Conservation (phyloP, 495 filamentous ascomycete species). For the Daldinia vernicosa region DNA sequence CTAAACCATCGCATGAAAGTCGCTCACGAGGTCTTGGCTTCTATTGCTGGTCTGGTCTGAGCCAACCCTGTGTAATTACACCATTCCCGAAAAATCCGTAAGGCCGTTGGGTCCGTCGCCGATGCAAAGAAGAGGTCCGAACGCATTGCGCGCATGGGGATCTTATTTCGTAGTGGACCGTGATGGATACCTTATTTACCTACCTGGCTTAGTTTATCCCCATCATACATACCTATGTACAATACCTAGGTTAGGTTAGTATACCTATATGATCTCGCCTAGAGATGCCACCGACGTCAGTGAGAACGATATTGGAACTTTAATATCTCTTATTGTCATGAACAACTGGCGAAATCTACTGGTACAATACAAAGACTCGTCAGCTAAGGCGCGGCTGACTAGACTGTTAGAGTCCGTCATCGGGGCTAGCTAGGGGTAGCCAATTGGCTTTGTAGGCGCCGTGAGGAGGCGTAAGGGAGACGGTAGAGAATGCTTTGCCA, state of each 20-base stretch:
- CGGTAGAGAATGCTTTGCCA: conserved; percentile 3
- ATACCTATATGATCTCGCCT: not conserved
- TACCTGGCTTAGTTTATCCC: not conserved
- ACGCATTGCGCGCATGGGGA: conserved; percentile 18
- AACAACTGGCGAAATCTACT: not conserved
- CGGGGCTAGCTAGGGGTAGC: not conserved
- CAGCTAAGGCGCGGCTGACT: conserved; percentile 37
- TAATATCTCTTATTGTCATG: conserved; percentile 14
- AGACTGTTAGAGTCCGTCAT: not conserved
- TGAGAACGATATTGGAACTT: conserved; percentile 10
- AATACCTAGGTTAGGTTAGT: too few relatives aligned
- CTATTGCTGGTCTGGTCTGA: conserved; percentile 19
- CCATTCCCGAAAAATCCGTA: not conserved
- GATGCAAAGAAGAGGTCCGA: conserved; percentile 14
- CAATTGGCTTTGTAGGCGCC: conserved; percentile 33
- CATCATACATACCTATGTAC: too few relatives aligned
- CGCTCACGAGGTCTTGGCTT: conserved; percentile 23
- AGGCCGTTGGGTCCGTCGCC: not conserved
- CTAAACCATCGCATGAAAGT: conserved; percentile 27
- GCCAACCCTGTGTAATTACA: conserved; percentile 26
- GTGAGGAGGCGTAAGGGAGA: conserved; percentile 5
- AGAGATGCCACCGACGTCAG: conserved; percentile 32
- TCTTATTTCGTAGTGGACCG: not conserved
- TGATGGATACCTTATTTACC: not conserved
- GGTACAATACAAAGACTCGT: not conserved